Percentiles rank a stretch among this genome's conserved stretches.
Conservation (phyloP, 345 rosid species). For the Bruguiera parviflora region DNA sequence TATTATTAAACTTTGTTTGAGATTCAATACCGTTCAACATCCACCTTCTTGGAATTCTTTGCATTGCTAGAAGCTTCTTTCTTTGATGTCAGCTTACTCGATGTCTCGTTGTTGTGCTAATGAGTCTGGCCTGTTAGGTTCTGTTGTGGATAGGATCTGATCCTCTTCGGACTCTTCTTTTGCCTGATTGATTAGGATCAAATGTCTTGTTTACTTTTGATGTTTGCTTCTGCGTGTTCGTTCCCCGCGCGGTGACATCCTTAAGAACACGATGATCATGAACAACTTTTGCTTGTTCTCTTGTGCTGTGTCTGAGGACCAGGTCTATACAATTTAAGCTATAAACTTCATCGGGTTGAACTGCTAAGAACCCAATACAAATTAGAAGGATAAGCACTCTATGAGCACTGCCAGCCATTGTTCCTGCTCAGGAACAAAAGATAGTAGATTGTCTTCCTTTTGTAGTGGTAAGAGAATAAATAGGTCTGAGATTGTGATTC, state of each 20-base stretch:
- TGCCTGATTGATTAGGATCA: slow-evolving; percentile 62
- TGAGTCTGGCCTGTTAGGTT: slow-evolving; percentile 27
- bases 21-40: slow-evolving; percentile 17
- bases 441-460: slow-evolving; percentile 34
- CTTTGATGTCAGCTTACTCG: slow-evolving; percentile 25
- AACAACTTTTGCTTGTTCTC: slow-evolving; percentile 21
- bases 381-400: slow-evolving; percentile 49
- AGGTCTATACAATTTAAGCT: slow-evolving; percentile 35
- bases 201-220: slow-evolving; percentile 29
- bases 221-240: slow-evolving; percentile 35
- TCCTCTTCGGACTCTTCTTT: slow-evolving; percentile 71
- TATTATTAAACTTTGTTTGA: slow-evolving; percentile 12
- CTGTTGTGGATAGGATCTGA: slow-evolving; percentile 90
- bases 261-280: slow-evolving; percentile 37
- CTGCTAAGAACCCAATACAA: slow-evolving; percentile 47
- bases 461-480: slow-evolving; percentile 38
- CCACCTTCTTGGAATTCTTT: slow-evolving; percentile 17
- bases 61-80: slow-evolving; percentile 30
- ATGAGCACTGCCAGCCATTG: slow-evolving; percentile 43
- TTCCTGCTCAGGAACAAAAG: slow-evolving; percentile 37
- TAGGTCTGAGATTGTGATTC: slow-evolving; percentile 32
- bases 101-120: slow-evolving; percentile 17
- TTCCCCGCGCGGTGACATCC: slow-evolving; percentile 29
- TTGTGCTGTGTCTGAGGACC: slow-evolving; percentile 25
- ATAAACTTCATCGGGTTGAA: slow-evolving; percentile 35